Percentiles rank a stretch among this genome's conserved stretches.
Evolutionary conservation across 371 early-diverging fungal genomes (phyloP).

Genomic region (Lichtheimia ornata): DNA sequence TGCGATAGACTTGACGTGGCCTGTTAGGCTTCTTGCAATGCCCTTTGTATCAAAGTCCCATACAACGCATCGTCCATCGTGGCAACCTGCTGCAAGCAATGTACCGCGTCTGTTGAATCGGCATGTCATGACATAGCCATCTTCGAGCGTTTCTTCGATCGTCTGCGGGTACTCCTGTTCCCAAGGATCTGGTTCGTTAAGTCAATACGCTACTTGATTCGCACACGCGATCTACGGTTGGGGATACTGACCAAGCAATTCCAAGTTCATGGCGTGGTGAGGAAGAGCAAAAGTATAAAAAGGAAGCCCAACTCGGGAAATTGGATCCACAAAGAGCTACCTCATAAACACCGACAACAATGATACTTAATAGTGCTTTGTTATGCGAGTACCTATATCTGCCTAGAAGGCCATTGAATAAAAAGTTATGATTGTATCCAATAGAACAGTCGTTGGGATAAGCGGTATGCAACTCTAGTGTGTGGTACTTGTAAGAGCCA

Average conservation of each 20-base stretch:
- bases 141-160: conserved; percentile 78
- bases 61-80: conserved; percentile 81
- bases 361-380: no score
- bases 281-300: neutral
- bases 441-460: no score
- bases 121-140: conserved; percentile 67
- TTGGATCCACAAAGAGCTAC: neutral
- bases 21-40: conserved; percentile 67
- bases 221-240: neutral
- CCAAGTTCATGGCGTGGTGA: conserved; percentile 34
- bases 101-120: conserved; percentile 76
- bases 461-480: no score
- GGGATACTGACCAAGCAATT: conserved; percentile 33
- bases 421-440: no score
- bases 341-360: no score
- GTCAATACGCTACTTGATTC: neutral
- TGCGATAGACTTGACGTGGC: conserved; percentile 73
- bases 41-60: conserved; percentile 89
- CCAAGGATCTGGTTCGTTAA: conserved; percentile 69
- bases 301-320: neutral
- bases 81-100: conserved; percentile 77
- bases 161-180: conserved; percentile 84
- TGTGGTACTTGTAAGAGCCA: no score
- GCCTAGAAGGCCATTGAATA: no score
- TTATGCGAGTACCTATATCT: no score